Base-by-base conservation (phyloP, 352 stramenopile genomes). In the Pythium graminicola region DNA sequence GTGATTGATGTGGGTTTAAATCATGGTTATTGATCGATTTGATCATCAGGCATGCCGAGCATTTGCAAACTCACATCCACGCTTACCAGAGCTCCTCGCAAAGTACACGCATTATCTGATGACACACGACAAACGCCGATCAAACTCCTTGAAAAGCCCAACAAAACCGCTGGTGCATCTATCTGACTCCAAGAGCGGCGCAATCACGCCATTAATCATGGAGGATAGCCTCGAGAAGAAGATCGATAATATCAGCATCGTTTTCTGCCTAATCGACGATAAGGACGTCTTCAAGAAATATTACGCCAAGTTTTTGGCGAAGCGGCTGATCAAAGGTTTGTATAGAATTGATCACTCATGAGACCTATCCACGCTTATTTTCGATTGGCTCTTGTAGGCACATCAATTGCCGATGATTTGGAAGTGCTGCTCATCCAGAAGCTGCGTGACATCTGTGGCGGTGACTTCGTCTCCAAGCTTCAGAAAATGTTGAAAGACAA, bases 211-310 rank as follows among this genome's bases (percentile, higher is more conserved):
- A 13, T 44, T 71, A 6, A 35, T 70, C 17, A 65, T 72, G 27
- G 81, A 86, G 35, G 81, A 85, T 26, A 74, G 51, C 20, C 50
- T 92, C 27, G 83, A 93, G 40, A 71, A 74, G 29, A 90, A 89
- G 59, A 86, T 93, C 41, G 76, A 89, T 42, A 85, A 82, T 32
- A 82, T 92, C 22, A 72, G 81, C 11, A 70, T 92, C 29, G 83
- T 93, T 19, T 93, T 93, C 53, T 91, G 81, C 45, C 65, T 93
- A n/a, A 86, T 93, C 41, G 81, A 93, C 27, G 83, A 93, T 70
- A 93, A 93, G 56, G 83, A 93, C 52, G 64, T 93, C 11, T 93
- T 93, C 79, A 91, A 93, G 55, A 90, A 90, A 41, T 92, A 86
- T 50, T 93, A 93, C 49, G 79, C 83, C 2, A 93, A 91, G 49